A percentile compares a stretch with the other conserved stretches of the same genome.
Conservation (phyloP, 2,329 filamentous ascomycete species). For the Epicoccum nigrum region DNA sequence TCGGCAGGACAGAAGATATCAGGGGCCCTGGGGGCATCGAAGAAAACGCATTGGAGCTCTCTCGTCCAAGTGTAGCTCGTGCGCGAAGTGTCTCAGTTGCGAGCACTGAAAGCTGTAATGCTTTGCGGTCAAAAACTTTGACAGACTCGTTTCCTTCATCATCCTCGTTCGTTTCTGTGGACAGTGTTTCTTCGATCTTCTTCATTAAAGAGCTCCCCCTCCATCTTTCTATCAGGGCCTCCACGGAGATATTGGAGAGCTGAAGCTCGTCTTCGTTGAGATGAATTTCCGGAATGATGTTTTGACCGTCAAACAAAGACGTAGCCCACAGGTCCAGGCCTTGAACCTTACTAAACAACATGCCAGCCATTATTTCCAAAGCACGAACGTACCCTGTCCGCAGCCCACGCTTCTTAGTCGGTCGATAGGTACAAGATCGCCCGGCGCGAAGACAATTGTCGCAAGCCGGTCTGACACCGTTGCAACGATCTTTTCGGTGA, state of each 20-base stretch:
- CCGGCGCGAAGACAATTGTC: conserved; percentile 1
- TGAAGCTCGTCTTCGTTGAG: neutral
- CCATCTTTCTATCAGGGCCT: neutral
- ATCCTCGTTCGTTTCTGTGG: neutral
- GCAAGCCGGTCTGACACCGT: neutral
- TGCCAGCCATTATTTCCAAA: neutral
- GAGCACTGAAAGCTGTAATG: neutral
- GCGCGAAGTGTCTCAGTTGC: neutral
- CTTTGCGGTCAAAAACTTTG: neutral
- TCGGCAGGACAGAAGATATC: neutral
- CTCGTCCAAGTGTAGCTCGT: neutral
- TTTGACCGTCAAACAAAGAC: neutral
- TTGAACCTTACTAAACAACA: neutral
- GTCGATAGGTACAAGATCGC: neutral
- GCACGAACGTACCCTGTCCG: conserved; percentile 4
- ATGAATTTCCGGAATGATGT: neutral
- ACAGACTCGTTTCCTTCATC: neutral
- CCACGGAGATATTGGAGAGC: neutral
- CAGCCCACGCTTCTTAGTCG: conserved; percentile 1
- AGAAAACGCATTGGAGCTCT: neutral
- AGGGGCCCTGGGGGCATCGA: neutral
- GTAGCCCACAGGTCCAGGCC: neutral
- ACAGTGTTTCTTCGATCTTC: neutral
- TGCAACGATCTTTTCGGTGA: conserved; percentile 1
- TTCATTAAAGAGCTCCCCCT: neutral